Percentiles rank a stretch among this genome's conserved stretches.
These are phyloP conservation scores for Metarhizium guizhouense DNA, from an alignment of 2,329 filamentous ascomycete species.

Conservation along the genomic window DNA sequence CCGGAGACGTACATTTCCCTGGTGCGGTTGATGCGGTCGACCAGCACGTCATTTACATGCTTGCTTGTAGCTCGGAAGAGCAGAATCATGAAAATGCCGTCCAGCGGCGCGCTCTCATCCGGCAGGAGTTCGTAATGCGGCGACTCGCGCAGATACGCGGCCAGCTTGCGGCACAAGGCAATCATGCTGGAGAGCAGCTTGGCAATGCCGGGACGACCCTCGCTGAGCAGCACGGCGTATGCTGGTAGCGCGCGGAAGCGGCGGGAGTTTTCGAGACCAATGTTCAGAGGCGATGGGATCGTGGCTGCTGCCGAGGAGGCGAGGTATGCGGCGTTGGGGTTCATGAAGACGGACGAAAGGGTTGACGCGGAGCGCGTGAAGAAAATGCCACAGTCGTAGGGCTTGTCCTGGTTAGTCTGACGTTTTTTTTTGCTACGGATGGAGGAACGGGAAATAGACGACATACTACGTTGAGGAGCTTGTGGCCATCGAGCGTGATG, in stretches of 20 bases:
- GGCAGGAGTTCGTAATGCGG: conserved; percentile 61
- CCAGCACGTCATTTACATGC: conserved; percentile 55
- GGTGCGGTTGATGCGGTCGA: conserved; percentile 62
- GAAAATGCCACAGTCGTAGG: conserved; percentile 90
- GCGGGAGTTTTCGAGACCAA: conserved; percentile 84
- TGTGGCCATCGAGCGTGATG: conserved; percentile 80
- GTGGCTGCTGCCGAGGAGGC: conserved; percentile 26
- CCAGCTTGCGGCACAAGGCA: conserved; percentile 57
- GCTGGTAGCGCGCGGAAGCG: conserved; percentile 86
- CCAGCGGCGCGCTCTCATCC: conserved; percentile 30
- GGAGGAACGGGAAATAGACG: background rate
- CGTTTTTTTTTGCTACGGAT: background rate
- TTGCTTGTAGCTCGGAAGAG: conserved; percentile 65
- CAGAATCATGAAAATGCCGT: conserved; percentile 54
- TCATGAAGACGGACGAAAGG: conserved; percentile 60
- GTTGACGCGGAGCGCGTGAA: conserved; percentile 56
- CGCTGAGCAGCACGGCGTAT: conserved; percentile 69
- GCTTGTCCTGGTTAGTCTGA: conserved; percentile 31
- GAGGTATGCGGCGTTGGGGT: conserved; percentile 81
- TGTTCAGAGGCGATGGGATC: conserved; percentile 76
- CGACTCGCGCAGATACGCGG: conserved; percentile 51
- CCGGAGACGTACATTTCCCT: conserved; percentile 75
- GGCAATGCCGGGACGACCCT: conserved; percentile 61
- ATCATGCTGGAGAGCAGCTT: conserved; percentile 67
- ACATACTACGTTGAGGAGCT: conserved; percentile 78